A percentile compares a stretch with the other conserved stretches of the same genome.
phyloP scores from a whole-genome alignment of 805 yeast species.

The Yarrowia deformans region DNA sequence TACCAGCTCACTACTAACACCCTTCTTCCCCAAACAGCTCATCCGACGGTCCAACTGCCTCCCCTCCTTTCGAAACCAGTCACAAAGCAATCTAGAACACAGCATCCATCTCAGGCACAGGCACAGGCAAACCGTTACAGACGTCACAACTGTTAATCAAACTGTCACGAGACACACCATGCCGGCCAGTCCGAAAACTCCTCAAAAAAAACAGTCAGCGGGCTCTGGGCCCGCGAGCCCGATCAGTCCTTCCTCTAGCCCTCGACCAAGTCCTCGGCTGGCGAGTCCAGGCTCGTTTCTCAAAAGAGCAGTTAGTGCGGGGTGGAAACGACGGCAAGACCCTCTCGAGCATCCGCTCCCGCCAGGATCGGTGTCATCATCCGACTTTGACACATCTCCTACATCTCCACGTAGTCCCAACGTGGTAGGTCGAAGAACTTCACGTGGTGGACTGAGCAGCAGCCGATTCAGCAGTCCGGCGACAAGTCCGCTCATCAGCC shows the following conservation, averaged over 20 bases:
- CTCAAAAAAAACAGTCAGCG: neutral
- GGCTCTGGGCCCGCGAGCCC: constrained; percentile 25
- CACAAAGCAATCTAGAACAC: neutral
- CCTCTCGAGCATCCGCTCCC: constrained; percentile 25
- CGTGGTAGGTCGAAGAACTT: constrained; percentile 6
- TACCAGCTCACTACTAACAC: neutral
- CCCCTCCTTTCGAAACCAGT: constrained; percentile 10
- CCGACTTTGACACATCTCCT: constrained; percentile 14
- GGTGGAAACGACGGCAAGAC: constrained; percentile 29
- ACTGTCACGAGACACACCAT: constrained; percentile 18
- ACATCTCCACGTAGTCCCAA: constrained; percentile 9
- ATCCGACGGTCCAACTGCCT: neutral
- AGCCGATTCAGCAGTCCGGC: constrained; percentile 8
- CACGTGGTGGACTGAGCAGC: neutral
- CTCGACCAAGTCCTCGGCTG: constrained; percentile 23
- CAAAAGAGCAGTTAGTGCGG: constrained; percentile 31
- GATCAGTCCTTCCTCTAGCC: constrained; percentile 23
- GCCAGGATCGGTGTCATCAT: constrained; percentile 26
- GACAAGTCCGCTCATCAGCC: constrained; percentile 2
- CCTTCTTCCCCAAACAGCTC: neutral
- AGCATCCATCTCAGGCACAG: constrained; percentile 19
- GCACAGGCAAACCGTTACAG: constrained; percentile 1
- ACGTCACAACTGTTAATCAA: constrained; percentile 1
- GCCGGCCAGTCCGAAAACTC: constrained; percentile 28
- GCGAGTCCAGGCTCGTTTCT: constrained; percentile 26